phyloP scores from a whole-genome alignment of 1,284 basidiomycete genomes.

The Rhodofomes roseus region DNA sequence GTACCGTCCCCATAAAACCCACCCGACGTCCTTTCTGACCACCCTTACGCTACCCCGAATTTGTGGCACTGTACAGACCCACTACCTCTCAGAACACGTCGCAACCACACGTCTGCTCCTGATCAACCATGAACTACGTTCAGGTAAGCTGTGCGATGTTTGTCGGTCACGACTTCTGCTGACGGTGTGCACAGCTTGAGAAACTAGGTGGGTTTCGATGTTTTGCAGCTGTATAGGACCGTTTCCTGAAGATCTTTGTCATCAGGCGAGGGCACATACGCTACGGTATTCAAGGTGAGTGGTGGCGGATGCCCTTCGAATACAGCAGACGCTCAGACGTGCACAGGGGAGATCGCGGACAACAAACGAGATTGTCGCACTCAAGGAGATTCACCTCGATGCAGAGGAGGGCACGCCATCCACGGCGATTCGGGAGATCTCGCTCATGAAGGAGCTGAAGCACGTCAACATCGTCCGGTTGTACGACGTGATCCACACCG shows the following conservation, averaged over 20 bases:
- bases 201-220: slow-evolving; percentile 60
- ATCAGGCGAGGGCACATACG: slow-evolving; percentile 81
- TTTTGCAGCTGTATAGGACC: not conserved
- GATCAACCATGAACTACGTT: slow-evolving; percentile 56
- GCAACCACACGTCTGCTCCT: not conserved
- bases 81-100: not conserved
- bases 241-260: slow-evolving; percentile 5
- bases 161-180: slow-evolving; percentile 2
- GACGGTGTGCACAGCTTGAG: slow-evolving; percentile 58
- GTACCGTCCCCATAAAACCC: not conserved
- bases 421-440: slow-evolving; percentile 93
- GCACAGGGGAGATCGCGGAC: slow-evolving; percentile 78
- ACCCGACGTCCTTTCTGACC: not conserved
- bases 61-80: not conserved
- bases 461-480: slow-evolving; percentile 95
- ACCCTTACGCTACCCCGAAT: not conserved
- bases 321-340: slow-evolving; percentile 1
- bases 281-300: slow-evolving; percentile 85
- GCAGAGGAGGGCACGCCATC: slow-evolving; percentile 94
- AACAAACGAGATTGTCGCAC: slow-evolving; percentile 86
- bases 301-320: slow-evolving; percentile 7
- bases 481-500: slow-evolving; percentile 97
- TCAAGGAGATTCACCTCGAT: slow-evolving; percentile 95
- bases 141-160: slow-evolving; percentile 42
- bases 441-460: slow-evolving; percentile 95